Conservation (phyloP, 306 rosid genomes). For the Vigna reflexopilosa region DNA sequence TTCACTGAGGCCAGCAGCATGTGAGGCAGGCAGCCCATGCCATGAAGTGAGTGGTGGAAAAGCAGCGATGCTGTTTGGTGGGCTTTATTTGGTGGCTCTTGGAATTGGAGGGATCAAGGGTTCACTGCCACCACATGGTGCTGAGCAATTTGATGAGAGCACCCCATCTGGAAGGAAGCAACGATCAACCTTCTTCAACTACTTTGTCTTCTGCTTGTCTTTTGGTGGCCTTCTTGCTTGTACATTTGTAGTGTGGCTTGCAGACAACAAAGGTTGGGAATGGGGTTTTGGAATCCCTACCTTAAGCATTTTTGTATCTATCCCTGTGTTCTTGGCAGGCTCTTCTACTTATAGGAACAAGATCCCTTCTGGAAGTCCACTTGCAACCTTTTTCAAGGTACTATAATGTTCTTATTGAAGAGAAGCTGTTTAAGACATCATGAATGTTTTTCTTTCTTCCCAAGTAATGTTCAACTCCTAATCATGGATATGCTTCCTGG, state of each 20-base stretch:
- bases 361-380: constrained; percentile 71
- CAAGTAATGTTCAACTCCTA: not conserved
- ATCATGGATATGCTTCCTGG: not conserved
- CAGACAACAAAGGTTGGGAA: constrained; percentile 9
- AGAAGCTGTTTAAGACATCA: too few relatives aligned
- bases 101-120: constrained; percentile 95
- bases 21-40: constrained; percentile 55
- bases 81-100: constrained; percentile 85
- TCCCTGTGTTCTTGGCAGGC: not conserved
- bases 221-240: not conserved
- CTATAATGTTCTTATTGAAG: not conserved
- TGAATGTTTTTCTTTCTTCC: not conserved
- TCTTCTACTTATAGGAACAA: constrained; percentile 68
- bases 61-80: constrained; percentile 66
- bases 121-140: constrained; percentile 82
- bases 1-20: constrained; percentile 66
- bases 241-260: not conserved
- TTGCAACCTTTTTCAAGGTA: constrained; percentile 87
- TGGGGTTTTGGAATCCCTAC: constrained; percentile 17
- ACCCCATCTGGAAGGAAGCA: not conserved
- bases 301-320: not conserved
- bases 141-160: constrained; percentile 61
- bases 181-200: not conserved
- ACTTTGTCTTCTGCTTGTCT: constrained; percentile 4
- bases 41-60: constrained; percentile 67